Percentiles rank a stretch among this genome's conserved stretches.
phyloP scores from a whole-genome alignment of 2,329 filamentous ascomycete genomes.

The Alternaria panax region DNA sequence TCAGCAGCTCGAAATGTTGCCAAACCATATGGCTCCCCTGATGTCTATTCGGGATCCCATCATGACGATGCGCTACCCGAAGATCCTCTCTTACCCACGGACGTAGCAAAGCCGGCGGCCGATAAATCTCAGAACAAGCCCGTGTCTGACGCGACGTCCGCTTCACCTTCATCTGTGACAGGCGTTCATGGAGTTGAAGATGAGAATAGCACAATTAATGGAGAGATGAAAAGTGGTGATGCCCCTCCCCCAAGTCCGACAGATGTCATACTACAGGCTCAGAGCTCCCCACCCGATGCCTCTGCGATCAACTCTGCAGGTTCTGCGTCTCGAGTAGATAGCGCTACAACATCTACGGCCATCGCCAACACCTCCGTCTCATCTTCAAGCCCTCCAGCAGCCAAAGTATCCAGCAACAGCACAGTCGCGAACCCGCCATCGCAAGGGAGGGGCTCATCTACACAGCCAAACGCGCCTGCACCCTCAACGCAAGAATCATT shows the following conservation, averaged over 20 bases:
- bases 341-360: slow-evolving; percentile 9
- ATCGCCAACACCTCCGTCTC: slow-evolving; percentile 25
- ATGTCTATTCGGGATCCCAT: background rate
- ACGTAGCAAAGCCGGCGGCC: background rate
- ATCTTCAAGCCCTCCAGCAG: slow-evolving; percentile 15
- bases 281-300: slow-evolving; percentile 8
- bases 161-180: background rate
- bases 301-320: slow-evolving; percentile 10
- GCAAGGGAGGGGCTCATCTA: slow-evolving; percentile 45
- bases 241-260: background rate
- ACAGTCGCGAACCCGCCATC: slow-evolving; percentile 26
- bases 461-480: slow-evolving; percentile 61
- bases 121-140: background rate
- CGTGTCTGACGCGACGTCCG: background rate
- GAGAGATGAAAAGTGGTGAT: background rate
- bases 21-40: background rate
- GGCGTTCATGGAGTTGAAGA: background rate
- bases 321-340: slow-evolving; percentile 16
- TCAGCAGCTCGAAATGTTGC: background rate
- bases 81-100: background rate
- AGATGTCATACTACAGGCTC: slow-evolving; percentile 4
- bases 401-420: slow-evolving; percentile 27
- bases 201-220: background rate
- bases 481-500: slow-evolving; percentile 96
- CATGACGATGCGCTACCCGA: background rate